These are phyloP conservation scores for Mucor lusitanicus DNA, from an alignment of 371 early-diverging fungal genomes.

Conservation along the genomic window DNA sequence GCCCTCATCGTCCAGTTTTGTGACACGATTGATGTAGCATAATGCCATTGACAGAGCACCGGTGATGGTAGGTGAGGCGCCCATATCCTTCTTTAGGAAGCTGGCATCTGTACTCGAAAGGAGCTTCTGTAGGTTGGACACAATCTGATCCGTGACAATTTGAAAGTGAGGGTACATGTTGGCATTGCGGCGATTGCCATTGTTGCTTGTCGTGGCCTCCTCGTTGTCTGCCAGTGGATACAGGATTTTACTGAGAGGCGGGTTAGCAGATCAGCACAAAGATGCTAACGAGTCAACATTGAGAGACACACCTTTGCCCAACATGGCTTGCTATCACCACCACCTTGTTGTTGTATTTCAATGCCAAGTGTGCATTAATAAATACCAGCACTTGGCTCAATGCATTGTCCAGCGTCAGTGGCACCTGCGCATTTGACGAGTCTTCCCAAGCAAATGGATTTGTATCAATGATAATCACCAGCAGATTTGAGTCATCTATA, in stretches of 20 bases:
- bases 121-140: slow-evolving; percentile 46
- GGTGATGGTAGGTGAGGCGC: slow-evolving; percentile 50
- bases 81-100: slow-evolving; percentile 45
- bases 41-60: slow-evolving; percentile 65
- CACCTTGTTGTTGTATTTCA: slow-evolving; percentile 81
- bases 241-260: slow-evolving; percentile 50
- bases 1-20: slow-evolving; percentile 57
- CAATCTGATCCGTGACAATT: slow-evolving; percentile 60
- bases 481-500: slow-evolving; percentile 72
- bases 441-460: slow-evolving; percentile 77
- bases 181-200: slow-evolving; percentile 44
- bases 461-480: slow-evolving; percentile 77
- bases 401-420: slow-evolving; percentile 66
- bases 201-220: slow-evolving; percentile 20
- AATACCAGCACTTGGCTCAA: slow-evolving; percentile 80
- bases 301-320: slow-evolving; percentile 35
- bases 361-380: slow-evolving; percentile 87
- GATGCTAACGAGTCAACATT: too few species aligned
- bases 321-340: slow-evolving; percentile 78
- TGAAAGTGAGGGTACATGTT: slow-evolving; percentile 68
- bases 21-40: slow-evolving; percentile 70
- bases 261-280: too few species aligned
- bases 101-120: slow-evolving; percentile 43
- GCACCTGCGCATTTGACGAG: slow-evolving; percentile 48
- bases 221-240: slow-evolving; percentile 53